Evolutionary conservation across 371 early-diverging fungal species (phyloP).

Genomic region (Vairimorpha apis): DNA sequence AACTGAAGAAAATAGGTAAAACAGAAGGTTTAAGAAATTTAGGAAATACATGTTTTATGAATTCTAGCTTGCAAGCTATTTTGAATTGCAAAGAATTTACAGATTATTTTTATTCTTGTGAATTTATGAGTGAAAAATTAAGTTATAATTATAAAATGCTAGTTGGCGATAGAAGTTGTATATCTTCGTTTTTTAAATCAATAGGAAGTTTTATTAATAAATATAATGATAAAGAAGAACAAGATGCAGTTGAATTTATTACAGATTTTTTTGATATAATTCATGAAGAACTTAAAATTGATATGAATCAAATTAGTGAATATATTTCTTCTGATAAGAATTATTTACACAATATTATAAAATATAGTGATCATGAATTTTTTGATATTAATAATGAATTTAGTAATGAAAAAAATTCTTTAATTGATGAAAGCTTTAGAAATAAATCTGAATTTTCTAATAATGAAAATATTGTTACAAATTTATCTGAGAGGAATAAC

Average conservation of each 20-base stretch:
- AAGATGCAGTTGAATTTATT: slow-evolving; percentile 71
- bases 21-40: slow-evolving; percentile 68
- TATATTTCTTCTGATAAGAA: slow-evolving; percentile 54
- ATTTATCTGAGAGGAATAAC: no score
- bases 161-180: slow-evolving; percentile 67
- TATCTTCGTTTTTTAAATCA: slow-evolving; percentile 66
- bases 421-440: neutral
- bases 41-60: slow-evolving; percentile 97
- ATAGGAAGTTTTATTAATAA: slow-evolving; percentile 63
- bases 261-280: slow-evolving; percentile 69
- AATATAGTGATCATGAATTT: no score
- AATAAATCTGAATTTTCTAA: no score
- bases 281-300: slow-evolving; percentile 67
- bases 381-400: no score
- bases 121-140: neutral
- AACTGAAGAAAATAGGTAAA: neutral
- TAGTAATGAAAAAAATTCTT: neutral
- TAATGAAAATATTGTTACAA: no score
- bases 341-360: no score
- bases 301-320: neutral
- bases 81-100: slow-evolving; percentile 76
- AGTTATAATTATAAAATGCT: slow-evolving; percentile 70
- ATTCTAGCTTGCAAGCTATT: slow-evolving; percentile 86
- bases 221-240: slow-evolving; percentile 69
- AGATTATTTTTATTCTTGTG: slow-evolving; percentile 62